These are phyloP conservation scores for Pichia cephalocereana DNA, from an alignment of 805 yeast genomes.

Conservation along the genomic window DNA sequence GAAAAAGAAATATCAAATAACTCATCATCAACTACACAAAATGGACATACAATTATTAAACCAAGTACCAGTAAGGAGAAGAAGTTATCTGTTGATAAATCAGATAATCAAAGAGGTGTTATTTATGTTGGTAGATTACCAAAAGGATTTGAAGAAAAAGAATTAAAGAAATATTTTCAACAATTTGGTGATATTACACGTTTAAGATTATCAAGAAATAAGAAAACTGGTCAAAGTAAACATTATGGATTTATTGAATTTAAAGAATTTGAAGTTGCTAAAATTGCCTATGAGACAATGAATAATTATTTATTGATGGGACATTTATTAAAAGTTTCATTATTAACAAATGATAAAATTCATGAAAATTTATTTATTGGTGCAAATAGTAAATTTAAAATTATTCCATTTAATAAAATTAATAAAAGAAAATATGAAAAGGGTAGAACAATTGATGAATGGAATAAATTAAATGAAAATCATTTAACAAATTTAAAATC, in stretches of 20 bases:
- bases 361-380: constrained; percentile 54
- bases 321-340: constrained; percentile 60
- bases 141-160: constrained; percentile 80
- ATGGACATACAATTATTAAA: constrained; percentile 18
- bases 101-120: constrained; percentile 43
- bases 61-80: constrained; percentile 3
- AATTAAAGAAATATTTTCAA: constrained; percentile 67
- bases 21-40: constrained; percentile 6
- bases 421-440: constrained; percentile 45
- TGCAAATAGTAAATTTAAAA: constrained; percentile 43
- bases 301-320: constrained; percentile 85
- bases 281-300: constrained; percentile 91
- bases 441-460: constrained; percentile 45
- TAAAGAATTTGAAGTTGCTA: constrained; percentile 62
- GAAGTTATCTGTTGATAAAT: constrained; percentile 5
- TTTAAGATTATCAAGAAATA: constrained; percentile 77
- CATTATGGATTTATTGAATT: constrained; percentile 91
- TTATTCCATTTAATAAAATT: constrained; percentile 51
- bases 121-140: constrained; percentile 90
- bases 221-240: constrained; percentile 81
- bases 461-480: constrained; percentile 44
- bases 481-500: constrained; percentile 32
- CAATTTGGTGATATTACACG: constrained; percentile 86
- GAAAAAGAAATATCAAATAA: neutral
- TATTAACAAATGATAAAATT: constrained; percentile 47